Evolutionary conservation across 208 protist species (phyloP), one percentile per base, ranked within the genome.

Genomic region (Acanthamoeba pearcei): DNA sequence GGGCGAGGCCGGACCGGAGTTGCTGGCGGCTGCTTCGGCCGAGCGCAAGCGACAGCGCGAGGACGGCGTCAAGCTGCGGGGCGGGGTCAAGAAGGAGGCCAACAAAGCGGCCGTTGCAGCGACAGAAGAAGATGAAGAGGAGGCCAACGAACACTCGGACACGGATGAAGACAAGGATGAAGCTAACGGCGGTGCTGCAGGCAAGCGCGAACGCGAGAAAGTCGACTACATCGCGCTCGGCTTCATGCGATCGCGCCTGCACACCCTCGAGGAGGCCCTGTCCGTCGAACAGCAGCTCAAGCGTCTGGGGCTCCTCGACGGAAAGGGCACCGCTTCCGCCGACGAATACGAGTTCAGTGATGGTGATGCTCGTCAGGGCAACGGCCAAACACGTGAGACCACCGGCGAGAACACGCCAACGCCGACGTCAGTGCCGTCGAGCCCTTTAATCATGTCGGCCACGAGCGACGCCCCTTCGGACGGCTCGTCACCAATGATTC

Each of bases 231-330:
- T 53, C 3, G 88, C 88, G 53, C 88, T 78, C 1, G 88, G 88
- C 3, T 93, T 60, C 46, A 62, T 93, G 88, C 60, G 88, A 12
- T 53, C 64, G 3, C 53, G 88, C 35, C 46, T 93, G n/a, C 60
- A 93, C 46, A 42, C 35, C 15, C 60, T 93, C 38, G 88, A 93
- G 29, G 88, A 93, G 12, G 88, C 88, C n/a, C 88, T 93, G 22
- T 49, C 66, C 17, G 38, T 93, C 10, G 88, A 93, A 12, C 88
- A 93, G 29, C 88, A 93, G 62, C 88, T 93, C 32, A 46, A 46
- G 32, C 80, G 80, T 9, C 51, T 88, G 15, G 22, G 32, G 9
- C 32, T 88, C 13, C n/a, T 88, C 27, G 29, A 88, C 29, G 42
- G 66, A 32, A 74, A 74, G 66, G 29, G n/a, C 17, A 38, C 66